These are phyloP conservation scores for Beauveria sp. DNA, from an alignment of 2,329 filamentous ascomycete genomes.

Conservation along the genomic window DNA sequence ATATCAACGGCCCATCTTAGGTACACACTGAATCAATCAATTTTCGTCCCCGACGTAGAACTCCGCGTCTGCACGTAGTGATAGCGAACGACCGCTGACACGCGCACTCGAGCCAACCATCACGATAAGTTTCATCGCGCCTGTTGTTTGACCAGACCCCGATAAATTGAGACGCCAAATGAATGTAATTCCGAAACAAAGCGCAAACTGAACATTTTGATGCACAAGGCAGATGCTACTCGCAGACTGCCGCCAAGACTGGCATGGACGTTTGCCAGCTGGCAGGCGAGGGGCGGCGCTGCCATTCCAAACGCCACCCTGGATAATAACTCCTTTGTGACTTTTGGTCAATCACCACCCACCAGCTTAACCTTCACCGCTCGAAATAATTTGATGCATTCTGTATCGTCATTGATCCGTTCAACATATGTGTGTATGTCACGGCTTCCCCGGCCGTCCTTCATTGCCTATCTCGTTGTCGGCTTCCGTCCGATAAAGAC, in stretches of 20 bases:
- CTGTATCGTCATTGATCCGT: neutral
- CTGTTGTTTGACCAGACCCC: neutral
- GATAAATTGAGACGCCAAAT: neutral
- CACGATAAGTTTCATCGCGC: neutral
- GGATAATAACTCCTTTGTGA: neutral
- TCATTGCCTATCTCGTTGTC: neutral
- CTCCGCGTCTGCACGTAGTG: neutral
- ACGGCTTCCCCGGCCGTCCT: neutral
- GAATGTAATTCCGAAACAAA: neutral
- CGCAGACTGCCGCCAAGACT: neutral
- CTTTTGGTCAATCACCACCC: neutral
- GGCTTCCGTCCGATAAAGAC: slow-evolving; percentile 57
- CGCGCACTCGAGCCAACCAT: too few species aligned
- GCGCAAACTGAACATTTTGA: neutral
- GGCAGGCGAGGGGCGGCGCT: neutral
- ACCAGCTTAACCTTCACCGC: neutral
- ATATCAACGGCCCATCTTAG: too few species aligned
- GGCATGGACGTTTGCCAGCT: neutral
- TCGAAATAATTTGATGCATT: neutral
- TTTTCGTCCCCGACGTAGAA: too few species aligned
- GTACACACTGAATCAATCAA: too few species aligned
- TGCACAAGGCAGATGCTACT: neutral
- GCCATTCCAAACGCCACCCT: neutral
- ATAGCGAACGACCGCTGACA: too few species aligned
- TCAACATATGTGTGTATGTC: neutral